Base-by-base conservation (phyloP, 2,329 filamentous ascomycete species). In the Trichoderma endophyticum region DNA sequence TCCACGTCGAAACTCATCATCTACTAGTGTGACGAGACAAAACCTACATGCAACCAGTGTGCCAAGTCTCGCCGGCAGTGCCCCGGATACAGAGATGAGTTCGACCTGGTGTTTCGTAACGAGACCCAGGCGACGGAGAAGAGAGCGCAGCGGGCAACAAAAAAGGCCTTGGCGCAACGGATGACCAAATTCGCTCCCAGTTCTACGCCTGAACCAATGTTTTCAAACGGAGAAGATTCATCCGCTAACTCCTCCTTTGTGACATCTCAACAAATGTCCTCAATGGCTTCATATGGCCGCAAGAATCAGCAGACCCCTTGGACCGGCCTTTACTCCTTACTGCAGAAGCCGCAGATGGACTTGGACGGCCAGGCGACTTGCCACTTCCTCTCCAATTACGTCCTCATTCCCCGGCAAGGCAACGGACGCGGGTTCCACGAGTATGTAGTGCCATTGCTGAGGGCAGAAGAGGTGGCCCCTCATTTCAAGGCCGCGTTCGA, bases 61-160 rank as follows among this genome's bases (percentile, higher is more conserved):
- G 82, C 85, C 74, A 91, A 91, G 76, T 90, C 89, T 48, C 84
- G 88, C 71, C 86, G 89, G 51, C 83, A 86, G 75, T 92, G 90
- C 77, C 90, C 90, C 3, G 90, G 90, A 60, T 92, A 92, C 80
- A 89, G 89, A 78, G 89, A 92, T 77, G 90, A 92, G 75, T 92
- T 93, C 75, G 91, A 93, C 76, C 82, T 93, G 28, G 87, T 93
- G 70, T 92, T 93, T 76, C 89, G 91, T 71, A 91, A 93, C 78
- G 91, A 93, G 81, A 93, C 91, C 32, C 87, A 88, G 75, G 89
- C 90, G 1, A 91, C 90, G 39, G 89, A 90, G 77, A 85, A 87
- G 73, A 86, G 90, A 76, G 90, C 88, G 18, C 85, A 86, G 71
- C 89, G 86, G 76, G 85, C 86, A 56, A 87, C 80, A 78, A 85